Conservation (phyloP, 805 yeast genomes). For the Teunomyces cretensis region DNA sequence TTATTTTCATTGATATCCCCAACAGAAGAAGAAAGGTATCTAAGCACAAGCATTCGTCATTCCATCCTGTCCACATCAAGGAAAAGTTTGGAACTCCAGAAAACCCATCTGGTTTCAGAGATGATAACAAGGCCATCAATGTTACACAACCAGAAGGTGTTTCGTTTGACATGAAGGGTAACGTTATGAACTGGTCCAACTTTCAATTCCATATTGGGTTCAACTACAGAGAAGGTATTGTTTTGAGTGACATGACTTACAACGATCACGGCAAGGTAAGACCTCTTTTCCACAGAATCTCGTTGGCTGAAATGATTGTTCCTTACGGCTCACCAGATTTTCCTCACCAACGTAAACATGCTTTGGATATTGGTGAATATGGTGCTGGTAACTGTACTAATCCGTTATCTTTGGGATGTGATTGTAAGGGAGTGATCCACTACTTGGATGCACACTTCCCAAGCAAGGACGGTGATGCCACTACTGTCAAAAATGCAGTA, state of each 20-base stretch:
- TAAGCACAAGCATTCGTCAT: conserved; percentile 65
- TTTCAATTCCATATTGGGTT: conserved; percentile 78
- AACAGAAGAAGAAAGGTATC: conserved; percentile 70
- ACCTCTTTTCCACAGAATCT: conserved; percentile 76
- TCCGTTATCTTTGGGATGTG: conserved; percentile 76
- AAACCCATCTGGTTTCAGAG: conserved; percentile 54
- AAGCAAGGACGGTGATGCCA: conserved; percentile 65
- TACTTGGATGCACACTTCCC: conserved; percentile 78
- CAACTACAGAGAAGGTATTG: conserved; percentile 85
- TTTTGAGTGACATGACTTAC: conserved; percentile 68
- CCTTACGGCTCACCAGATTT: conserved; percentile 79
- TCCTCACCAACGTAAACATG: conserved; percentile 85
- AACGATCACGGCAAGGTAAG: conserved; percentile 74
- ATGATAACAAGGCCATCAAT: conserved; percentile 62
- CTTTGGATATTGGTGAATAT: conserved; percentile 83
- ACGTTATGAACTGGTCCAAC: conserved; percentile 74
- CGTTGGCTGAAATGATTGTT: conserved; percentile 80
- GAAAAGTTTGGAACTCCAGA: conserved; percentile 55
- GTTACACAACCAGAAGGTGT: conserved; percentile 83
- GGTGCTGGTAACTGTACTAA: conserved; percentile 88
- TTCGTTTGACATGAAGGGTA: conserved; percentile 68
- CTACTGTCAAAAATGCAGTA: conserved; percentile 71
- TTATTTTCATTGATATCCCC: conserved; percentile 74
- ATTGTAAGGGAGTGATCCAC: conserved; percentile 83
- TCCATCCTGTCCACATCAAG: conserved; percentile 63